Conservation (phyloP, 1,139 yeast genomes). For the Taphrina communis region DNA sequence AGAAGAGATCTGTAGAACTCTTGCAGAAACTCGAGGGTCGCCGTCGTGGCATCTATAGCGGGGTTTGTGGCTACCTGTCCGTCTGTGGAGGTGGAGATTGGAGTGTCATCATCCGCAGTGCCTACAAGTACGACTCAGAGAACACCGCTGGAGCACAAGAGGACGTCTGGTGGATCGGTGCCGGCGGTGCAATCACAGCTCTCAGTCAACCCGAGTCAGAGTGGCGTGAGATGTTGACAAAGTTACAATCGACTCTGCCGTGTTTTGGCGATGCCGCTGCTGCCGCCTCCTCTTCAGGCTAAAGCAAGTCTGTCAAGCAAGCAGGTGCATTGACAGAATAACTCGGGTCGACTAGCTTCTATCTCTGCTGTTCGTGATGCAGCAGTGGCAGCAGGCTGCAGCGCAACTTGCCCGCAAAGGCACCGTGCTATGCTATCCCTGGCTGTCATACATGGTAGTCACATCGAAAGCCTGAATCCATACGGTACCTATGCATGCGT, state of each 20-base stretch:
- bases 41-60: slow-evolving; percentile 84
- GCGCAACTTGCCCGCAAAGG: no score
- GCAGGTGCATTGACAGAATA: no score
- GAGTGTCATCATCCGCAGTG: slow-evolving; percentile 91
- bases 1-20: slow-evolving; percentile 85
- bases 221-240: slow-evolving; percentile 89
- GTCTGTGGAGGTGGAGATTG: slow-evolving; percentile 84
- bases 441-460: no score
- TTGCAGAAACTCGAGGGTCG: slow-evolving; percentile 60
- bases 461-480: no score
- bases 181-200: slow-evolving; percentile 98
- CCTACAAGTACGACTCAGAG: slow-evolving; percentile 69
- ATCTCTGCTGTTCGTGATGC: no score
- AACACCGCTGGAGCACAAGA: slow-evolving; percentile 49
- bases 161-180: slow-evolving; percentile 82
- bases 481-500: no score
- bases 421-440: no score
- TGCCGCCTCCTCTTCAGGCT: neutral
- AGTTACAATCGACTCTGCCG: slow-evolving; percentile 77
- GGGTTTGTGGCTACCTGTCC: slow-evolving; percentile 96
- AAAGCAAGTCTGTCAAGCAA: neutral
- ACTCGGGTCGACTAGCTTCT: no score
- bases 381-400: no score
- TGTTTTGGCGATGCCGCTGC: slow-evolving; percentile 26
- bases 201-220: slow-evolving; percentile 80